These are phyloP conservation scores for Monilinia fructigena DNA, from an alignment of 2,329 filamentous ascomycete species.

Conservation along the genomic window DNA sequence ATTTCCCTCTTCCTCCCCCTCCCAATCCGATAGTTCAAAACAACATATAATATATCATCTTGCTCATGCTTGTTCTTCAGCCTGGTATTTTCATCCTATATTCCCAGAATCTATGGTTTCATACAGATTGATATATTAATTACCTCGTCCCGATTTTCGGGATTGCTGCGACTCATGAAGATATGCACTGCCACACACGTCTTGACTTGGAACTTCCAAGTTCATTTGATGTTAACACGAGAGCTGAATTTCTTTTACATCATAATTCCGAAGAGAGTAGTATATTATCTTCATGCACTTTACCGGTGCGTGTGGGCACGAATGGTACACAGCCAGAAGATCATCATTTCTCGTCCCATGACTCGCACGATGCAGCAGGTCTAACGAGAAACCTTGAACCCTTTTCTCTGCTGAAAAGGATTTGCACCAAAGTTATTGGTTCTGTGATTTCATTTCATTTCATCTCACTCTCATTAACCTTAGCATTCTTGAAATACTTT, in stretches of 20 bases:
- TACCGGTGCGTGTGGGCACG: background rate
- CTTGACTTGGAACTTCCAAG: conserved; percentile 3
- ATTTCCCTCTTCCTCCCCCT: background rate
- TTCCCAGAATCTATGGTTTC: background rate
- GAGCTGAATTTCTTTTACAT: background rate
- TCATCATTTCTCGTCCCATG: background rate
- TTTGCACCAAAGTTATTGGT: background rate
- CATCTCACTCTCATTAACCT: background rate
- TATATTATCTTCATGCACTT: conserved; percentile 16
- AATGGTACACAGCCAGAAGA: background rate
- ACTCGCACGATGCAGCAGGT: background rate
- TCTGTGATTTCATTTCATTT: background rate
- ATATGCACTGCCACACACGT: conserved; percentile 11
- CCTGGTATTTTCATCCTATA: background rate
- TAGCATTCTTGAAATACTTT: background rate
- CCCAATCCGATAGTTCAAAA: background rate
- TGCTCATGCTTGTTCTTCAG: background rate
- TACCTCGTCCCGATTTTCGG: background rate
- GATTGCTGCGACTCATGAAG: background rate
- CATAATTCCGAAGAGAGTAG: background rate
- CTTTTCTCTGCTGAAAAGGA: background rate
- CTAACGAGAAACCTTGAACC: background rate
- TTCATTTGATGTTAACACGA: conserved; percentile 1
- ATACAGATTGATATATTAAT: background rate
- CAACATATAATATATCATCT: background rate